Percentiles rank a stretch among this genome's conserved stretches.
phyloP scores from a whole-genome alignment of 805 yeast genomes.

The Saccharomycopsis babjevae region DNA sequence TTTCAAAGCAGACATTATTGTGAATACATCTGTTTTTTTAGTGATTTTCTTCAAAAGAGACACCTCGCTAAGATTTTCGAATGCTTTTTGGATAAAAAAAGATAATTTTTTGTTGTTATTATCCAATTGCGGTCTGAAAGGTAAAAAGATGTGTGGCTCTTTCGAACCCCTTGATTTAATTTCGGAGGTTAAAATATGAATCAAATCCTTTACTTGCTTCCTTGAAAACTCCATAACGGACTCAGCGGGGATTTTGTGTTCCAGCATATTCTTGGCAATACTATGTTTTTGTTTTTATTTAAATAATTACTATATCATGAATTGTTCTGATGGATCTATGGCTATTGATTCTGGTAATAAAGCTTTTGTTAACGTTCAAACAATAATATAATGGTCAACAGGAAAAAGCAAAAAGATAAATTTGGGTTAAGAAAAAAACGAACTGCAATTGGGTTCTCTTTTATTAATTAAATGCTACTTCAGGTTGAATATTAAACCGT shows the following conservation, averaged over 20 bases:
- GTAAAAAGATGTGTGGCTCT: slow-evolving; percentile 64
- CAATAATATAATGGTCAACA: no score
- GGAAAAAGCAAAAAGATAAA: no score
- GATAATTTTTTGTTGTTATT: slow-evolving; percentile 52
- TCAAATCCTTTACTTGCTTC: slow-evolving; percentile 53
- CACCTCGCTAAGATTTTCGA: slow-evolving; percentile 26
- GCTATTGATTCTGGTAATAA: neutral
- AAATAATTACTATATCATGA: neutral
- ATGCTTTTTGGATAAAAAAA: slow-evolving; percentile 43
- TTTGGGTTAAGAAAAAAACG: no score
- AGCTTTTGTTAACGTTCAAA: neutral
- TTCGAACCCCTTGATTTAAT: slow-evolving; percentile 60
- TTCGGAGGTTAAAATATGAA: slow-evolving; percentile 64
- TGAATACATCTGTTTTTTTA: slow-evolving; percentile 50
- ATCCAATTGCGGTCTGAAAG: slow-evolving; percentile 54
- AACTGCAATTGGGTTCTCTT: no score
- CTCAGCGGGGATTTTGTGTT: neutral
- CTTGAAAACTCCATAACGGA: slow-evolving; percentile 40
- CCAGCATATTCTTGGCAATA: neutral
- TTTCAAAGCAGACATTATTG: slow-evolving; percentile 63
- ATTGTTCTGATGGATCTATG: no score
- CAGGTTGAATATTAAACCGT: neutral
- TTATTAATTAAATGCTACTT: neutral
- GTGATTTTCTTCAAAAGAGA: slow-evolving; percentile 32
- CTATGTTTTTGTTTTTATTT: neutral